These are phyloP conservation scores for Heliamphora pulchella DNA, from an alignment of 179 eudicot genomes.

Conservation along the genomic window DNA sequence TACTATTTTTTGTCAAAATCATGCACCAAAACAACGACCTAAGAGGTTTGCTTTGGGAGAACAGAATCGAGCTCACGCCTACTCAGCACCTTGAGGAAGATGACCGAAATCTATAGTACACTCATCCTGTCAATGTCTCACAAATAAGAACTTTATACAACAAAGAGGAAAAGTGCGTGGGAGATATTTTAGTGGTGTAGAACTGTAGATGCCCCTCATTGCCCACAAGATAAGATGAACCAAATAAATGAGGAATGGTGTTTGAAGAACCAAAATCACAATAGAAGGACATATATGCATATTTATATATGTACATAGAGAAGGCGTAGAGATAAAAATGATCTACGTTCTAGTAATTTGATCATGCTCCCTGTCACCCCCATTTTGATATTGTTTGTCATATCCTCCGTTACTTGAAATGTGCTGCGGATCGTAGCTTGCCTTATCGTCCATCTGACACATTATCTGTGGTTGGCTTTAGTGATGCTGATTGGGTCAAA, in stretches of 20 bases:
- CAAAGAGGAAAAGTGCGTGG: neutral
- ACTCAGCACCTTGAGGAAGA: neutral
- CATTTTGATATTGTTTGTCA: too few species aligned
- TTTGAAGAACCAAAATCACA: constrained; percentile 1
- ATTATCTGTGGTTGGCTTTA: too few species aligned
- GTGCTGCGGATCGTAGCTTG: too few species aligned
- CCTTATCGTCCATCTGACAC: too few species aligned
- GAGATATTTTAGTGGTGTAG: neutral
- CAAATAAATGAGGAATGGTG: neutral
- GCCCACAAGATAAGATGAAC: neutral
- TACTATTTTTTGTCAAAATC: neutral
- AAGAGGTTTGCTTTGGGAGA: neutral
- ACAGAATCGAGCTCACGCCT: neutral
- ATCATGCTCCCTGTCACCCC: too few species aligned
- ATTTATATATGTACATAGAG: neutral
- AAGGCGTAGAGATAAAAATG: too few species aligned
- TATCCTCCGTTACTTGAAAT: too few species aligned
- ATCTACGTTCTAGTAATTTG: too few species aligned
- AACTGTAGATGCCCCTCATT: neutral
- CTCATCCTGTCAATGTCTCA: neutral
- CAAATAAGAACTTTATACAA: neutral
- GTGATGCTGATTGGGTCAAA: too few species aligned
- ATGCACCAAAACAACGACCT: neutral
- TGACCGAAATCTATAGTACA: neutral
- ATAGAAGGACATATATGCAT: neutral